Evolutionary conservation across 2,329 filamentous ascomycete species (phyloP).

Genomic region (Hortaea werneckii): DNA sequence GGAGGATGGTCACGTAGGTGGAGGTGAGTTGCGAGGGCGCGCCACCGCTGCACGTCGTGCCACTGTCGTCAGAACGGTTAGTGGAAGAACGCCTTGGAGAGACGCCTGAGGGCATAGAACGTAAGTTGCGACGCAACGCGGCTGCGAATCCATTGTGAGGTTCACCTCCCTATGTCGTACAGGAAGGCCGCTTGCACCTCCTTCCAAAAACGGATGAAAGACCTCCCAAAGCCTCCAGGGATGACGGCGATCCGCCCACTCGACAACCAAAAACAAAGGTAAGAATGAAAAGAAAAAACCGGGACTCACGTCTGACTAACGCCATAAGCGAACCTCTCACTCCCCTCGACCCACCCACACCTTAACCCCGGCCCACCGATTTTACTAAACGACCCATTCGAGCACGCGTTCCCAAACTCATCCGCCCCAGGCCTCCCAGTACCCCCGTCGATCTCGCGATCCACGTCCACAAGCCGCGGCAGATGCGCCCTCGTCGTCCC

Average conservation of each 20-base stretch:
- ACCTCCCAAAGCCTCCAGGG: too few species aligned
- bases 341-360: slow-evolving; percentile 80
- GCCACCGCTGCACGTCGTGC: slow-evolving; percentile 49
- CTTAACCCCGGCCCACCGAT: slow-evolving; percentile 70
- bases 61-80: slow-evolving; percentile 32
- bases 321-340: slow-evolving; percentile 49
- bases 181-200: too few species aligned
- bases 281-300: not conserved
- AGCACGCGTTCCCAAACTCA: slow-evolving; percentile 68
- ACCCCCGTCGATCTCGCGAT: slow-evolving; percentile 54
- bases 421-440: slow-evolving; percentile 37
- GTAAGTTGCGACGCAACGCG: too few species aligned
- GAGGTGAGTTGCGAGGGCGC: slow-evolving; percentile 50
- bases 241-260: too few species aligned
- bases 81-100: too few species aligned
- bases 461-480: slow-evolving; percentile 70
- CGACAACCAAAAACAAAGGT: too few species aligned
- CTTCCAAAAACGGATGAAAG: too few species aligned
- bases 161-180: too few species aligned
- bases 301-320: slow-evolving; percentile 47
- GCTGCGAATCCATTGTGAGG: too few species aligned
- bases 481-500: slow-evolving; percentile 37
- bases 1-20: slow-evolving; percentile 45
- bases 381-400: slow-evolving; percentile 87
- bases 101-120: too few species aligned